These are phyloP conservation scores for Sarcocystis neurona DNA, from an alignment of 169 alveolate species.

Conservation along the genomic window DNA sequence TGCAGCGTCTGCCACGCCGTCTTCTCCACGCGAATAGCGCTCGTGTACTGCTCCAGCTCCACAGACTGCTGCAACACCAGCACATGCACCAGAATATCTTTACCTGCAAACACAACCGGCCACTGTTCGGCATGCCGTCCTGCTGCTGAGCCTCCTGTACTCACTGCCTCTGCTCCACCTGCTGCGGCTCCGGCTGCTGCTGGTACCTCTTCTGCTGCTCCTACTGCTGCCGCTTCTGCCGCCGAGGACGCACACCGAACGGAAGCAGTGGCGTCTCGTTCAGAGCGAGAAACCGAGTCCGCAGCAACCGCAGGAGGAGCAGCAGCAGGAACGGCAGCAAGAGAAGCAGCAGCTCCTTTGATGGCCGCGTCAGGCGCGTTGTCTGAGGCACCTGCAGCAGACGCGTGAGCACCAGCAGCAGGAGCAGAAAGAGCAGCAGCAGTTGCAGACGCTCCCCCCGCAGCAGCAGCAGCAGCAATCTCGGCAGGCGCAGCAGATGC, in stretches of 20 bases:
- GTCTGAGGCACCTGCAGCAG: too few relatives aligned
- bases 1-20: slow-evolving; percentile 64
- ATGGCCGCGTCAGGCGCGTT: too few relatives aligned
- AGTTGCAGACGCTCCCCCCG: too few relatives aligned
- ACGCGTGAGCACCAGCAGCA: too few relatives aligned
- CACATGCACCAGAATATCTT: slow-evolving; percentile 25
- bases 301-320: slow-evolving; percentile 21
- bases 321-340: slow-evolving; percentile 26
- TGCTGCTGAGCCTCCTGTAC: too few relatives aligned
- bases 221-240: background rate
- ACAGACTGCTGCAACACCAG: slow-evolving; percentile 46
- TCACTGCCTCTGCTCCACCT: background rate
- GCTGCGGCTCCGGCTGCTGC: background rate
- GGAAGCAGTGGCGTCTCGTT: background rate
- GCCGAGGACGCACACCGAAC: slow-evolving; percentile 15
- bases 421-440: too few relatives aligned
- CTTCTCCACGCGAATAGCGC: slow-evolving; percentile 39
- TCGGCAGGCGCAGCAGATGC: too few relatives aligned
- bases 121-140: too few relatives aligned
- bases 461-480: slow-evolving; percentile 36
- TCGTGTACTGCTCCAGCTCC: slow-evolving; percentile 38
- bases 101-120: slow-evolving; percentile 9
- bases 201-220: background rate
- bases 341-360: slow-evolving; percentile 4
- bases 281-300: too few relatives aligned